phyloP scores from a whole-genome alignment of 2,329 filamentous ascomycete genomes.

The Neofusicoccum cordaticola region DNA sequence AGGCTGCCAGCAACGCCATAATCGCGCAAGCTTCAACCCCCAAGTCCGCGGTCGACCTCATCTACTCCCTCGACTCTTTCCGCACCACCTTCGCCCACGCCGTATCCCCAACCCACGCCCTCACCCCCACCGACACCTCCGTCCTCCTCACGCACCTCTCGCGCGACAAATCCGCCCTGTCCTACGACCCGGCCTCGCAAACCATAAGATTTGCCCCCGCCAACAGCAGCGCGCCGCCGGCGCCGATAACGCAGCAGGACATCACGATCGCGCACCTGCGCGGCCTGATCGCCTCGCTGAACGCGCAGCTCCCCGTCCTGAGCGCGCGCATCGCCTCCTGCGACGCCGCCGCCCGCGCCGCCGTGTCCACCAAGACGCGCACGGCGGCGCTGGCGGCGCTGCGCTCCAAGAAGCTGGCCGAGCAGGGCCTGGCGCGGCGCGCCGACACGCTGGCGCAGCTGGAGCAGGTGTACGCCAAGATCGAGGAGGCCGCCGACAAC shows the following conservation, averaged over 20 bases:
- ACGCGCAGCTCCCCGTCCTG: slow-evolving; percentile 64
- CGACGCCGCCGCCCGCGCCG: slow-evolving; percentile 61
- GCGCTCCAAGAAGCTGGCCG: slow-evolving; percentile 77
- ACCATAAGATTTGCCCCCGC: slow-evolving; percentile 67
- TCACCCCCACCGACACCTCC: slow-evolving; percentile 64
- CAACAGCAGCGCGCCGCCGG: slow-evolving; percentile 39
- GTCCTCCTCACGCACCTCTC: slow-evolving; percentile 58
- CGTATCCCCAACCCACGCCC: slow-evolving; percentile 26
- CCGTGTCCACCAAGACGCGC: slow-evolving; percentile 61
- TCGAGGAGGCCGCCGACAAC: slow-evolving; percentile 83
- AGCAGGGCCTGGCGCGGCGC: slow-evolving; percentile 68
- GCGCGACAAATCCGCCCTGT: slow-evolving; percentile 67
- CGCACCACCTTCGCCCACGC: slow-evolving; percentile 29
- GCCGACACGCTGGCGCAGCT: slow-evolving; percentile 74
- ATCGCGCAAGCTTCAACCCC: slow-evolving; percentile 33
- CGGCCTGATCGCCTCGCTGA: slow-evolving; percentile 67
- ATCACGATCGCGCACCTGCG: slow-evolving; percentile 76
- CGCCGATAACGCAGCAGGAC: slow-evolving; percentile 72
- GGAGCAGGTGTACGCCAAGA: slow-evolving; percentile 76
- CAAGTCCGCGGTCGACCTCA: slow-evolving; percentile 34
- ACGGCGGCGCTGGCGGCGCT: slow-evolving; percentile 73
- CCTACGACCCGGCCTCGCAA: slow-evolving; percentile 76
- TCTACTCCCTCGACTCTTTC: slow-evolving; percentile 36
- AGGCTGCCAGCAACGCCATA: slow-evolving; percentile 42
- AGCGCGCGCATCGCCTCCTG: slow-evolving; percentile 51